phyloP scores from a whole-genome alignment of 208 protist species.

The Leishmania tarentolae region DNA sequence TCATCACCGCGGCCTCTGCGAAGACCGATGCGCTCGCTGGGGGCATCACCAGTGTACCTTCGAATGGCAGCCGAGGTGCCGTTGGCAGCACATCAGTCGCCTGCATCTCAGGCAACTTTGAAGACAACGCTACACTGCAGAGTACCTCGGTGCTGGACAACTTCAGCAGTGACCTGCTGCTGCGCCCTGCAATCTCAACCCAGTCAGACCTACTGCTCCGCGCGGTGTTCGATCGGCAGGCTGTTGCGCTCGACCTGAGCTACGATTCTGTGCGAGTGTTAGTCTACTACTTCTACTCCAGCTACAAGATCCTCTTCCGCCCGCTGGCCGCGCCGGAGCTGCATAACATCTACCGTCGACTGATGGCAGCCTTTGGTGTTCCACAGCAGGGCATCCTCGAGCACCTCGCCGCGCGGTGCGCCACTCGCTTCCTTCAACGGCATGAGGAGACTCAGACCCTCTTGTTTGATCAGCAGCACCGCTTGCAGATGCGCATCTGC shows the following conservation, averaged over 20 bases:
- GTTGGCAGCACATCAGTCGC: not conserved
- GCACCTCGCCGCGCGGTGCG: slow-evolving; percentile 76
- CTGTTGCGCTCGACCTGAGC: slow-evolving; percentile 60
- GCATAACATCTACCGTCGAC: slow-evolving; percentile 71
- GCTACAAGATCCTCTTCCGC: slow-evolving; percentile 71
- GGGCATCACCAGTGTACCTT: no score
- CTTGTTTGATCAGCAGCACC: slow-evolving; percentile 52
- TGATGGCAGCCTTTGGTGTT: slow-evolving; percentile 67
- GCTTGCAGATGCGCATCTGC: slow-evolving; percentile 14
- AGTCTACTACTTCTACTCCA: slow-evolving; percentile 80
- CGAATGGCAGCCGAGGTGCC: not conserved
- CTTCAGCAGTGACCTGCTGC: slow-evolving; percentile 44
- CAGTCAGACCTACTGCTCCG: slow-evolving; percentile 56
- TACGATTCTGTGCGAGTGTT: slow-evolving; percentile 79
- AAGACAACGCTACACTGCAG: slow-evolving; percentile 10
- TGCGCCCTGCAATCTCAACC: slow-evolving; percentile 48
- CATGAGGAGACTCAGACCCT: slow-evolving; percentile 53
- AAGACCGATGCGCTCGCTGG: not conserved
- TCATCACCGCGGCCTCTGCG: not conserved
- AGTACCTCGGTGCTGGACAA: slow-evolving; percentile 32
- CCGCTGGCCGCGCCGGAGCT: slow-evolving; percentile 71
- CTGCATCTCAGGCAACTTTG: slow-evolving; percentile 3
- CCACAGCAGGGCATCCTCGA: slow-evolving; percentile 67
- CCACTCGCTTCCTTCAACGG: slow-evolving; percentile 69
- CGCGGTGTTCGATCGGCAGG: slow-evolving; percentile 65